Base-by-base conservation (phyloP, 148 eudicot genomes). In the Rhododendron simsii region DNA sequence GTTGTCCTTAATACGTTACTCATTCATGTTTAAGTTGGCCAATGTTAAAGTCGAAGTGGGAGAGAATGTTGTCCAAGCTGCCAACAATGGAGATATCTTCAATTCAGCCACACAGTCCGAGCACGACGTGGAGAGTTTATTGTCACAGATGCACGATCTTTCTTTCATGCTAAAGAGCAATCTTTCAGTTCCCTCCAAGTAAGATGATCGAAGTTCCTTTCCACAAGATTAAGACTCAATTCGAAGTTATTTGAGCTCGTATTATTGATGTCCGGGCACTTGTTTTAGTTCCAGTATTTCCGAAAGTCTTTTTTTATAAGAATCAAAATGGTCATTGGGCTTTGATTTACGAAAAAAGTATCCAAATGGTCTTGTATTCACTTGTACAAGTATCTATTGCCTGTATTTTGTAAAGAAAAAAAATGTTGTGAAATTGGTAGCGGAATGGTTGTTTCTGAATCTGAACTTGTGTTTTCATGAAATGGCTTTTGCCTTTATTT, bases 101-200 rank as follows among this genome's bases (percentile, higher is more conserved):
- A 92, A 74, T n/a, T n/a, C 82, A 71, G 45, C 80, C 23, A 41
- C 44, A 44, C n/a, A n/a, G 41, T 69, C 86, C 35, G 85, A 90
- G 26, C 85, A 85, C 71, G 93, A 88, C 67, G 91, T 90, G 7
- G 92, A 91, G 83, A 87, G 57, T 84, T 86, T 96, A 88, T 88
- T 94, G 53, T 93, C 96, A 9, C 92, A 94, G 93, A 94, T 94
- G 96, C 96, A 94, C 86, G 96, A 94, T 89, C 90, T 94, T 73
- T 96, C 98, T 48, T 93, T 96, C 91, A 93, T 94, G 98, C 96
- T 94, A 44, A 20, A 92, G 82, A 89, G 87, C 45, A 82, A 91
- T 81, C 95, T 96, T 26, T 89, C 94, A n/a, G n/a, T 94, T 28
- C 95, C 98, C 45, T 86, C 92, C 8, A 85, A 48, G 78, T 83